These are phyloP conservation scores for Corymbia calophylla DNA, from an alignment of 441 rosid species.

Conservation along the genomic window DNA sequence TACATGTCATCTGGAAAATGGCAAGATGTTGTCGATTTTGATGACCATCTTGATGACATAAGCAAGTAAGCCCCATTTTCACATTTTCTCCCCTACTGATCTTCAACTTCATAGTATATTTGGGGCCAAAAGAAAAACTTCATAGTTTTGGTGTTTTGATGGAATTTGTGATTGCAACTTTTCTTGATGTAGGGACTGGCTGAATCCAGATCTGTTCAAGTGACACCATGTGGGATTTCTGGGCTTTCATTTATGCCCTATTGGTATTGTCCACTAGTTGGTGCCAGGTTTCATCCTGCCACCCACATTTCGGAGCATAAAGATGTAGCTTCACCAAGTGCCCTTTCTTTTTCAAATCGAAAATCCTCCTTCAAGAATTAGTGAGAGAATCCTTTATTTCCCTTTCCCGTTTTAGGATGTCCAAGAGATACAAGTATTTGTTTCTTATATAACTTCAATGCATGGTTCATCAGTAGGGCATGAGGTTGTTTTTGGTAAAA, in stretches of 20 bases:
- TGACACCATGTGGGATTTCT: conserved; percentile 14
- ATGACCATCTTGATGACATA: conserved; percentile 89
- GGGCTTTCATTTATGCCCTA: not conserved
- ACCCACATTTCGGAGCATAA: not conserved
- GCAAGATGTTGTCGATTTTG: conserved; percentile 79
- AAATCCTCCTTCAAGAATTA: not conserved
- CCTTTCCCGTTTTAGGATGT: not conserved
- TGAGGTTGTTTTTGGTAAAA: not conserved
- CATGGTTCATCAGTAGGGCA: not conserved
- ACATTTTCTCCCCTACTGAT: not conserved
- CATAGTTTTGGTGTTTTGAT: not conserved
- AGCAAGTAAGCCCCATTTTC: conserved; percentile 49
- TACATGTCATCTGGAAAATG: conserved; percentile 72
- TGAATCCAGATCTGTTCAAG: conserved; percentile 82
- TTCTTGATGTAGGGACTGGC: conserved; percentile 75
- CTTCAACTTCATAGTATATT: not conserved
- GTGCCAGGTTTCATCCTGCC: not conserved
- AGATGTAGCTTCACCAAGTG: not conserved
- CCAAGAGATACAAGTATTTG: not conserved
- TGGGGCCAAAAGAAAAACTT: not conserved
- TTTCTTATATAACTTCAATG: not conserved
- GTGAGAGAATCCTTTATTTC: not conserved
- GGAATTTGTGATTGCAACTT: not conserved
- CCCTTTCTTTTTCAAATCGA: not conserved
- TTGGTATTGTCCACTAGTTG: not conserved